Base-by-base conservation (phyloP, 2,329 filamentous ascomycete species). In the Curvularia verruculosa region DNA sequence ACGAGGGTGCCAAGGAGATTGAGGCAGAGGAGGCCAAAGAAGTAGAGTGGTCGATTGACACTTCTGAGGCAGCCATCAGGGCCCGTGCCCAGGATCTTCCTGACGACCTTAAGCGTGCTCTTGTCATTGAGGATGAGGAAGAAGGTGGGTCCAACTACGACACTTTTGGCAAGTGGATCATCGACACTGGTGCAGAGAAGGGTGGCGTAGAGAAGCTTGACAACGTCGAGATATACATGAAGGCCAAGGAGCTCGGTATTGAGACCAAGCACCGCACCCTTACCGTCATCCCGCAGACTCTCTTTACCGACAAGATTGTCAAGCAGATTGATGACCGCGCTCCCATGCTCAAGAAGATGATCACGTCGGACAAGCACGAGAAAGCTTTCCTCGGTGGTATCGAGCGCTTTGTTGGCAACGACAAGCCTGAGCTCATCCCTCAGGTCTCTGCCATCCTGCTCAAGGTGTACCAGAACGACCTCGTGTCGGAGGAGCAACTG, bases 161-260 rank as follows among this genome's bases (percentile, higher is more conserved):
- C 75, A 87, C 91, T 68, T 87, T 99, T 64, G 95, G 93, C 74
- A 91, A 89, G 80, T 99, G 95, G 95, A 91, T 99, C 71, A 85
- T 91, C 72, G 84, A 93, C 74, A 87, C 88, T 56, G 83, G 87
- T 57, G 85, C 86, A 63, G 88, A 89, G 61, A 80, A 83, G 79
- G 90, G 89, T 60, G 83, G 87, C 68, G 83, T 96, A 69, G 84
- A 87, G 79, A 88, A 92, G 58, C 85, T 99, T 64, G 88, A 92
- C 73, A 93, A 96, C 72, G 85, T 98, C 65, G 89, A 93, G 37
- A 91, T 99, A 76, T 98, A 96, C 79, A 82, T 96, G 80, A 98
- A 99, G 85, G 94, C 94, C 64, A 95, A 96, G 82, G 95, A 98
- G 70, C 84, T 98, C 54, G 93, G 93, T 69, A 95, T 99, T 64